These are phyloP conservation scores for Albugo candida DNA, from an alignment of 352 stramenopile genomes.

Conservation along the genomic window DNA sequence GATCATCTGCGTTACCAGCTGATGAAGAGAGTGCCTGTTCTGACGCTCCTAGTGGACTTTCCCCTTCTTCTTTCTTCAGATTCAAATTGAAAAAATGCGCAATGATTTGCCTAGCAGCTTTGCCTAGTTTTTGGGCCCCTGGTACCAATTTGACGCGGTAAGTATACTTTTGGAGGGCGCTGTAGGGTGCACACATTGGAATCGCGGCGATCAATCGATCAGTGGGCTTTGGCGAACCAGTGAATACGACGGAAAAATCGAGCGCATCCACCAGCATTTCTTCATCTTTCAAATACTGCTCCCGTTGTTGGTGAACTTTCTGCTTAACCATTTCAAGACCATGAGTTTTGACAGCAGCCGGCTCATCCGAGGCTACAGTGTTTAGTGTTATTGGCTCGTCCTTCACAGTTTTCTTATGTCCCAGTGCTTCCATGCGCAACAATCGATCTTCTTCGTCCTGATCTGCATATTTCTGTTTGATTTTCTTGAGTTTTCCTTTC, in stretches of 20 bases:
- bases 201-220: constrained; percentile 80
- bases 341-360: constrained; percentile 10
- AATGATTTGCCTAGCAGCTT: constrained; percentile 71
- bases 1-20: background rate
- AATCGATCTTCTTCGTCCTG: constrained; percentile 91
- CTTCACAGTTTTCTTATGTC: constrained; percentile 21
- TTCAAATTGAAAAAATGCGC: constrained; percentile 65
- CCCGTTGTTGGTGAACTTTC: constrained; percentile 48
- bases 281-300: constrained; percentile 70
- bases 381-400: constrained; percentile 1
- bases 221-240: constrained; percentile 43
- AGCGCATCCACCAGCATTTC: constrained; percentile 53
- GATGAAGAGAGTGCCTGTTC: background rate
- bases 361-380: background rate
- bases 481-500: constrained; percentile 87
- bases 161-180: constrained; percentile 72
- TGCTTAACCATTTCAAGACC: constrained; percentile 14
- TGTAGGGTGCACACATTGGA: constrained; percentile 82
- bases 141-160: constrained; percentile 87
- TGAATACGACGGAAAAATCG: constrained; percentile 77
- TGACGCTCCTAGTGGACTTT: constrained; percentile 1
- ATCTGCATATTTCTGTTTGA: constrained; percentile 91
- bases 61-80: constrained; percentile 28
- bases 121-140: constrained; percentile 80
- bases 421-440: constrained; percentile 83